Conservation (phyloP, 768 basidiomycete genomes). For the Phaeolepiota aurea region DNA sequence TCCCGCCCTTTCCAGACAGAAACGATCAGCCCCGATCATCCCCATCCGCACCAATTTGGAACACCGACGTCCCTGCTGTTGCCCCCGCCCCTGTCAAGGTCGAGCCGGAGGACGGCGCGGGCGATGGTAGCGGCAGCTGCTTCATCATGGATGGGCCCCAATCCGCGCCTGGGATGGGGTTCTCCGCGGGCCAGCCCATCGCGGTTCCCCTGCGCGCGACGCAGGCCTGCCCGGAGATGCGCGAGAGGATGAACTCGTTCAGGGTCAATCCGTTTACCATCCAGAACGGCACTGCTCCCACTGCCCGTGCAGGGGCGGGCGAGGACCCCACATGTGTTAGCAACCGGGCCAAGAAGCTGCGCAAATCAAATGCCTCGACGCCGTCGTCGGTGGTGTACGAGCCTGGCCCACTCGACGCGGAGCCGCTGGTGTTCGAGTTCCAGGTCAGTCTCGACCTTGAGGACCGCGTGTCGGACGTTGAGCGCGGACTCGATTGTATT, state of each 20-base stretch:
- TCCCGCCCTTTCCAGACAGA: constrained; percentile 4
- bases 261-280: constrained; percentile 71
- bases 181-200: constrained; percentile 32
- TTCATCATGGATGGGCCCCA: constrained; percentile 33
- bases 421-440: constrained; percentile 59
- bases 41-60: constrained; percentile 6
- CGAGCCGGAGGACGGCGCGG: constrained; percentile 22
- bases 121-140: constrained; percentile 23
- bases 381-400: constrained; percentile 33
- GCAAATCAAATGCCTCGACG: no score
- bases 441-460: constrained; percentile 39
- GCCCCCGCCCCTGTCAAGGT: constrained; percentile 22
- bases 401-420: constrained; percentile 50
- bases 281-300: constrained; percentile 38
- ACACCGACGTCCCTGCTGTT: constrained; percentile 6
- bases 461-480: constrained; percentile 5
- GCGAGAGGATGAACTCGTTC: constrained; percentile 71
- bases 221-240: constrained; percentile 63
- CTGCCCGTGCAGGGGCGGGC: background rate
- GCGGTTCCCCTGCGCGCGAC: constrained; percentile 73
- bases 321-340: background rate
- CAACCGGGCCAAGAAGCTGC: background rate
- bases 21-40: constrained; percentile 5
- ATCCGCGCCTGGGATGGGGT: background rate
- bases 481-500: background rate